Evolutionary conservation across 306 rosid genomes (phyloP), one percentile per base, ranked within the genome.

Genomic region (Cicer chorassanicum): DNA sequence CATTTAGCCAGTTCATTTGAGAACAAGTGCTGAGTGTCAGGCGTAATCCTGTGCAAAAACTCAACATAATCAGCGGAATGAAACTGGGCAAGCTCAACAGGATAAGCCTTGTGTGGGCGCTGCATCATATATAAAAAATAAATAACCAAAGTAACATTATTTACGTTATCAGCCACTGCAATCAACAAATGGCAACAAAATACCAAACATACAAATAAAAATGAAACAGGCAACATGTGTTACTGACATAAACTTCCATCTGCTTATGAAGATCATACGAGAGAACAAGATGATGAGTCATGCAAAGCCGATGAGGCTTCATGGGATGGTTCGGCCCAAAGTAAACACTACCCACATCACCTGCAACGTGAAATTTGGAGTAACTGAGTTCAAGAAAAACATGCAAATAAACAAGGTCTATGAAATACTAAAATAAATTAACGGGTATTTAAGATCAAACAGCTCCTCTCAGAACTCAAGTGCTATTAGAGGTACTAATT

Each of bases 21-120:
- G 84, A 90, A 94, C 84, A 92, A 68, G 82, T 88, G 92, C 78
- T 90, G 97, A 67, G 91, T 85, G 76, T 92, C 96, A 2, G 99
- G 97, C 0, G 91, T 88, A 70, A 90, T 94, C 85, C 99, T 89
- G 84, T 94, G 95, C 68, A 94, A 84, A 86, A 94, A 94, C 76
- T 90, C 94, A 16, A 94, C 99, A 78, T 94, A 92, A 56, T 94
- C 99, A 65, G 92, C 80, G 0, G 97, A 92, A 86, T 94, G 99
- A 83, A 94, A 94, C 79, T 94, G 99, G 73, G 99, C 99, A 81
- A 94, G 99, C 88, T 94, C 99, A 72, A 90, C 95, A 2, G 99
- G 99, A 84, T 94, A 94, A 8, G 99, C 99, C 82, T 92, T 94
- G 86, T 92, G 99, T 4, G 99, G 99, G 60, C 99, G 93, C 97